Evolutionary conservation across 768 basidiomycete genomes (phyloP).

Genomic region (Mycena galericulata): DNA sequence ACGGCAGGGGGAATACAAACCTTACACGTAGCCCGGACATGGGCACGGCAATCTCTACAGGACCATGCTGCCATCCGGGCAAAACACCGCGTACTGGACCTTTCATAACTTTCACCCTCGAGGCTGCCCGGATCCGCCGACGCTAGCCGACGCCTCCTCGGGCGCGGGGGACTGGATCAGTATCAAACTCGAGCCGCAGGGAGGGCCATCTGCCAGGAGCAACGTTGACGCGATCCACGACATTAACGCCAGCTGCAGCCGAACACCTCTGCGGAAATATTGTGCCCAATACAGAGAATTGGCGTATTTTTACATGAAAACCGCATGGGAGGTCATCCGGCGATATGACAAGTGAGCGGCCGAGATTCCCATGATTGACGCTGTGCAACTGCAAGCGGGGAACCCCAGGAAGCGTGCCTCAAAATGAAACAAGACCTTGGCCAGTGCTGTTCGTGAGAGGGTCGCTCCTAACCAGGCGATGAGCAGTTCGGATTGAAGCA

Average conservation of each 20-base stretch:
- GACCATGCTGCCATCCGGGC: too few species aligned
- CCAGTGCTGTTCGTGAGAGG: conserved; percentile 15
- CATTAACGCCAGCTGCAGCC: not conserved
- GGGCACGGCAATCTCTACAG: too few species aligned
- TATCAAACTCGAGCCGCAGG: too few species aligned
- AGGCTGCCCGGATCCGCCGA: not conserved
- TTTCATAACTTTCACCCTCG: too few species aligned
- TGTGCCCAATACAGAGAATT: not conserved
- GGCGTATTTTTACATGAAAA: conserved; percentile 5
- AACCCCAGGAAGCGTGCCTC: not conserved
- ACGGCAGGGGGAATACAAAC: too few species aligned
- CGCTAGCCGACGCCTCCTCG: not conserved
- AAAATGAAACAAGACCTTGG: not conserved
- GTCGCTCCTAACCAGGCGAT: not conserved
- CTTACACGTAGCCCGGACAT: too few species aligned
- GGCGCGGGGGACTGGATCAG: too few species aligned
- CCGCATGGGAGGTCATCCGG: conserved; percentile 15
- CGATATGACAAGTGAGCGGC: not conserved
- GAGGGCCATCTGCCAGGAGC: not conserved
- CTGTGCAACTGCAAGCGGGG: too few species aligned
- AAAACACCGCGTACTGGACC: too few species aligned
- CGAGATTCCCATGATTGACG: conserved; percentile 17
- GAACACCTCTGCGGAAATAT: not conserved
- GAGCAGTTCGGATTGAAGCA: not conserved
- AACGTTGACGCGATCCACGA: not conserved